These are phyloP conservation scores for Wickerhamiella kazuoi DNA, from an alignment of 805 yeast genomes.

Conservation along the genomic window DNA sequence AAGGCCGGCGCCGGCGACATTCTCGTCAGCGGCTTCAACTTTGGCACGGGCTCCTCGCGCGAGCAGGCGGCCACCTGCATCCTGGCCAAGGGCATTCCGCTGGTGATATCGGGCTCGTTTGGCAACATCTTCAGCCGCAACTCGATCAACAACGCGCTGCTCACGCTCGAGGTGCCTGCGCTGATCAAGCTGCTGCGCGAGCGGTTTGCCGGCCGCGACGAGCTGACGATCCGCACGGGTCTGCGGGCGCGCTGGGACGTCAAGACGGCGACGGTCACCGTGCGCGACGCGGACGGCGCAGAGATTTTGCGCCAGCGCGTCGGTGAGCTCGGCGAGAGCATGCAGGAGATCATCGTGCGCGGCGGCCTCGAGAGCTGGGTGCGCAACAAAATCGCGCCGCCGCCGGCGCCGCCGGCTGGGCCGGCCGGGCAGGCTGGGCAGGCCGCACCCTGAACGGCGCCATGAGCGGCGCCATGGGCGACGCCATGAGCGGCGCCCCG, in stretches of 20 bases:
- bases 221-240: conserved; percentile 86
- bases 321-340: conserved; percentile 85
- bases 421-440: no score
- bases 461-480: no score
- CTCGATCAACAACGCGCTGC: conserved; percentile 86
- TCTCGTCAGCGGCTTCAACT: conserved; percentile 79
- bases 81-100: conserved; percentile 77
- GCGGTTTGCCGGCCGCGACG: conserved; percentile 36
- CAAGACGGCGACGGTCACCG: conserved; percentile 61
- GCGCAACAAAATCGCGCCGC: conserved; percentile 3
- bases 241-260: conserved; percentile 91
- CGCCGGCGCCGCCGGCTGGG: background rate
- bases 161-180: conserved; percentile 85
- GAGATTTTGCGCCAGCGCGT: conserved; percentile 68
- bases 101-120: conserved; percentile 93
- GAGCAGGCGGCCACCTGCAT: conserved; percentile 99
- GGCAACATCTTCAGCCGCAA: conserved; percentile 94
- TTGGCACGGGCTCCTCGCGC: conserved; percentile 96
- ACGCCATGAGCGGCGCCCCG: no score
- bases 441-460: no score
- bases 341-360: conserved; percentile 90
- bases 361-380: conserved; percentile 99
- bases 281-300: conserved; percentile 37
- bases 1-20: conserved; percentile 82
- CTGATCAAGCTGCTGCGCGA: conserved; percentile 62